phyloP scores from a whole-genome alignment of 148 eudicot species.

The Vaccinium corymbosum region DNA sequence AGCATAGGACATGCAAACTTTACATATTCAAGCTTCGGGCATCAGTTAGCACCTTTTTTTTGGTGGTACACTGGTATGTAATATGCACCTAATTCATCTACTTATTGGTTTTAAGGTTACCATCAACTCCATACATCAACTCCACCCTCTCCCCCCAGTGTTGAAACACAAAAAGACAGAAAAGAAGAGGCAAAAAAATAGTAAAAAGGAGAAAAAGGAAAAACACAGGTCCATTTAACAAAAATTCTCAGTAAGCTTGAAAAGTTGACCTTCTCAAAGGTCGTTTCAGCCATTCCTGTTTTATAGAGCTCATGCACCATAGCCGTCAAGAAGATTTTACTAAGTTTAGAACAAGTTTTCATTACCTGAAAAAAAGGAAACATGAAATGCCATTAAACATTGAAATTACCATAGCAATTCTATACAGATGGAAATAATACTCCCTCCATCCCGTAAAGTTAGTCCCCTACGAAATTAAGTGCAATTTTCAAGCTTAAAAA shows the following conservation, averaged over 20 bases:
- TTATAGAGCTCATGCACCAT: slow-evolving; percentile 95
- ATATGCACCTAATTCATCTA: neutral
- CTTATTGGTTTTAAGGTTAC: neutral
- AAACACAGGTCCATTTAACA: neutral
- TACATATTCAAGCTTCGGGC: slow-evolving; percentile 1
- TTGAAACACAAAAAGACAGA: neutral
- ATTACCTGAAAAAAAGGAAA: slow-evolving; percentile 52
- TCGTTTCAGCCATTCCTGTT: slow-evolving; percentile 94
- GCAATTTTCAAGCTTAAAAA: too few species aligned
- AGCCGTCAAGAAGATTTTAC: slow-evolving; percentile 89
- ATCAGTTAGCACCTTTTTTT: neutral
- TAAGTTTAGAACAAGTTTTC: slow-evolving; percentile 59
- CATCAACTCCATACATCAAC: neutral
- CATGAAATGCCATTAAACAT: neutral
- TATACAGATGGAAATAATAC: neutral
- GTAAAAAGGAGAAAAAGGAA: neutral
- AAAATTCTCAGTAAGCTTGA: slow-evolving; percentile 2
- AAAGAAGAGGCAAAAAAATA: neutral
- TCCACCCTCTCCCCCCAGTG: neutral
- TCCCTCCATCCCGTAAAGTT: too few species aligned
- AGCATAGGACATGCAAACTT: neutral
- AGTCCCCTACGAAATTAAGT: too few species aligned
- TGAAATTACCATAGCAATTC: neutral
- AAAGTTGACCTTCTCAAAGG: slow-evolving; percentile 80
- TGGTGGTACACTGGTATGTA: neutral